phyloP scores from a whole-genome alignment of 768 basidiomycete genomes.

The Sarcodon sp. region DNA sequence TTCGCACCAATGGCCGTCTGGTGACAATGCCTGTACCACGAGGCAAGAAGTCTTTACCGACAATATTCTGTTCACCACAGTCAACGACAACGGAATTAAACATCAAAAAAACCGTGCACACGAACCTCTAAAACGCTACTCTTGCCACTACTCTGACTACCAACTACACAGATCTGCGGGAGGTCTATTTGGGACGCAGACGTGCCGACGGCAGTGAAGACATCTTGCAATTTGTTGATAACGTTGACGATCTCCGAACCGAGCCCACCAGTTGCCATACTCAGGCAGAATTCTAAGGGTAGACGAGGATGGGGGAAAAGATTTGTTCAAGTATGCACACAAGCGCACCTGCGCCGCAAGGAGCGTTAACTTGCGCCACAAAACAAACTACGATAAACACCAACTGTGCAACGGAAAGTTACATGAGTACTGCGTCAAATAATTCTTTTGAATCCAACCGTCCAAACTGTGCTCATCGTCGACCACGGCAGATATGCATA shows the following conservation, averaged over 20 bases:
- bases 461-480: too few relatives aligned
- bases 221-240: slow-evolving; percentile 86
- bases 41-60: slow-evolving; percentile 96
- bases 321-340: neutral
- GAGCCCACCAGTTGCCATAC: slow-evolving; percentile 39
- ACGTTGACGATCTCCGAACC: slow-evolving; percentile 73
- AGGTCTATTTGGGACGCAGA: slow-evolving; percentile 74
- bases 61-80: slow-evolving; percentile 64
- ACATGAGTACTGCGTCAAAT: too few relatives aligned
- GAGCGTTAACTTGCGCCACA: too few relatives aligned
- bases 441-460: too few relatives aligned
- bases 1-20: slow-evolving; percentile 78
- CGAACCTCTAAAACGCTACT: slow-evolving; percentile 85
- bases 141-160: slow-evolving; percentile 88
- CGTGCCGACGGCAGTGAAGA: slow-evolving; percentile 75
- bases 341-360: too few relatives aligned
- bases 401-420: too few relatives aligned
- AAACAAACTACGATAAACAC: too few relatives aligned
- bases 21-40: slow-evolving; percentile 99
- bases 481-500: too few relatives aligned
- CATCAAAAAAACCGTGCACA: neutral
- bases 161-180: slow-evolving; percentile 85
- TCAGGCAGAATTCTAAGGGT: neutral
- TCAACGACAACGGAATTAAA: neutral
- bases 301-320: slow-evolving; percentile 5